These are phyloP conservation scores for Malania oleifera DNA, from an alignment of 164 flowering plant species.

Conservation along the genomic window DNA sequence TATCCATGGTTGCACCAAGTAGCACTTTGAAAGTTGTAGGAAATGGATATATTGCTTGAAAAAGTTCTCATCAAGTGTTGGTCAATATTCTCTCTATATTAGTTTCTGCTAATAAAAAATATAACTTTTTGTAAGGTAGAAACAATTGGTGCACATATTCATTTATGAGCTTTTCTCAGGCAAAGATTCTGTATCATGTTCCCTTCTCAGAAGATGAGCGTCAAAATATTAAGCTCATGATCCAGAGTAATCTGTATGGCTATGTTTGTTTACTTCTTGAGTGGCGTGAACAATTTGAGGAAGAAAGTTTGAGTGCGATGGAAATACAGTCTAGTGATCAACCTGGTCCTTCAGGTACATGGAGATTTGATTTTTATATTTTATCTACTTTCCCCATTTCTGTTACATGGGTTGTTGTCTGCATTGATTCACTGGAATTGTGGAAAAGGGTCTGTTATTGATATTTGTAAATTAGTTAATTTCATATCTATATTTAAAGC, in stretches of 20 bases:
- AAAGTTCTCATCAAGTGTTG: too few species aligned
- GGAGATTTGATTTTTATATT: background rate
- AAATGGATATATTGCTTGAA: too few species aligned
- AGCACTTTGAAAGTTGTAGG: too few species aligned
- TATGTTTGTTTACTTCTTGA: constrained; percentile 1
- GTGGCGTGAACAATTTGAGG: constrained; percentile 1
- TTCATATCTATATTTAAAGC: too few species aligned
- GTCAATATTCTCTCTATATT: too few species aligned
- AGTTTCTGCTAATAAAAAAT: too few species aligned
- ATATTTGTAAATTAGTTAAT: too few species aligned
- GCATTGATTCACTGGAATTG: too few species aligned
- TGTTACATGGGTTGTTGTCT: too few species aligned
- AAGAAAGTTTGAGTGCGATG: background rate
- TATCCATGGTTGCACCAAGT: too few species aligned
- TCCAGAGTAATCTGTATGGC: constrained; percentile 1
- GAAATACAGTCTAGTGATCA: background rate
- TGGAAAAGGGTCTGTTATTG: too few species aligned
- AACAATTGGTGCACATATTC: background rate
- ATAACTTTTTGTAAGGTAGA: too few species aligned
- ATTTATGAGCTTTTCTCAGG: background rate
- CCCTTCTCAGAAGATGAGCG: background rate
- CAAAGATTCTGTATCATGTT: background rate
- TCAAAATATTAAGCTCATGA: background rate
- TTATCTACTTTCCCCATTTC: background rate
- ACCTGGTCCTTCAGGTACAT: background rate